phyloP scores from a whole-genome alignment of 306 rosid genomes.

The Pyrus pyrifolia region DNA sequence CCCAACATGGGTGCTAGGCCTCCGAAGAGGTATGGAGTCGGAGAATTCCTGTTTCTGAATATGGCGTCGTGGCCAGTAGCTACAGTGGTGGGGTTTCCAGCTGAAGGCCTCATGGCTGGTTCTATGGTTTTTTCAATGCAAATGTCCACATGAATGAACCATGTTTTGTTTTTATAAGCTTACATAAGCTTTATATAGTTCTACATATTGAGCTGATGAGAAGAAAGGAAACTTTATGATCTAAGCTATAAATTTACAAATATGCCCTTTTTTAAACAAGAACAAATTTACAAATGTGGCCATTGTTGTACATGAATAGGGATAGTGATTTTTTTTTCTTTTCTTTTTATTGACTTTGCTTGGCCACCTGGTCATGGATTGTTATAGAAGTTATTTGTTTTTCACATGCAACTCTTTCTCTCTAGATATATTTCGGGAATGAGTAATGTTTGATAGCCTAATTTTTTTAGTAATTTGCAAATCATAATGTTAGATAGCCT shows the following conservation, averaged over 20 bases:
- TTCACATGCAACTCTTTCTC: too few relatives aligned
- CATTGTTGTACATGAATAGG: neutral
- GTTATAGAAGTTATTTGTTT: too few relatives aligned
- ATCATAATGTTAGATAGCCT: too few relatives aligned
- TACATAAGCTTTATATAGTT: neutral
- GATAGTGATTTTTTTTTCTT: neutral
- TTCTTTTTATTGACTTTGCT: constrained; percentile 6
- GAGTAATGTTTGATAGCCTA: too few relatives aligned
- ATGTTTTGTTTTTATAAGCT: constrained; percentile 2
- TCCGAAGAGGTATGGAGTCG: constrained; percentile 58
- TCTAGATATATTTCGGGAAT: too few relatives aligned
- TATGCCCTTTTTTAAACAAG: constrained; percentile 7
- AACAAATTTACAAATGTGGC: constrained; percentile 14
- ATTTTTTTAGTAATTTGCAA: too few relatives aligned
- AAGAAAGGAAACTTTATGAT: constrained; percentile 5
- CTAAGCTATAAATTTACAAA: constrained; percentile 20
- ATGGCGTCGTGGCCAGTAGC: constrained; percentile 1
- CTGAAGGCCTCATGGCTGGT: constrained; percentile 25
- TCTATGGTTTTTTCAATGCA: neutral
- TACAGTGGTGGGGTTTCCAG: constrained; percentile 16
- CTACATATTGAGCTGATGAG: constrained; percentile 8
- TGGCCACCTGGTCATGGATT: too few relatives aligned
- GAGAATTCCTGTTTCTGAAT: constrained; percentile 45
- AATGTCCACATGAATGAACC: neutral
- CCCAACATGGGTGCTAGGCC: constrained; percentile 49